Evolutionary conservation across 2,329 filamentous ascomycete species (phyloP), one percentile per base, ranked within the genome.

Genomic region (Arthrobotrys conoides): DNA sequence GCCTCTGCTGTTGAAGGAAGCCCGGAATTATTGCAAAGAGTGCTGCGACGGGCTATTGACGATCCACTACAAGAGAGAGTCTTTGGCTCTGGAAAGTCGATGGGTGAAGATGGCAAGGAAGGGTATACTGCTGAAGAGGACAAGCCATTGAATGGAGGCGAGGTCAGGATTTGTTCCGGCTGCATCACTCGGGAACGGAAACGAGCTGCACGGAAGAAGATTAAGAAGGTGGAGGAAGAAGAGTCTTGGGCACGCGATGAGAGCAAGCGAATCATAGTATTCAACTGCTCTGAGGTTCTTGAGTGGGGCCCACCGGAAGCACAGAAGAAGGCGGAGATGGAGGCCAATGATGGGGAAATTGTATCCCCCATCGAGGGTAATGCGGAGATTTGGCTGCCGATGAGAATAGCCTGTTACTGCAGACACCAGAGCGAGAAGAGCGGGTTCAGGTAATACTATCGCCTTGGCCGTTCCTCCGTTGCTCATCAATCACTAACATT

Each of bases 401-500:
- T 98, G 94, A 91, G 95, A 9, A 97, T 99, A 82, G 93, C 94
- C 24, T 99, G 95, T 84, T 99, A 98, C 85, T 98, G 95, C 85
- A 90, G 95, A 20, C 95, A 99, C 83, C 95, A 98, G 82, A 90
- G 92, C 76, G 96, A 98, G 85, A 98, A 98, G 86, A 87, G 91
- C 81, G 95, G 95, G 0, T 99, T 97, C 85, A 88, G 88, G 85
- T 86, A 82, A 80, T 63, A 36, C 14, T 2, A 6, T 18, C 18
- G 61, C 49, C 55, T 55, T 33, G 38, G 59, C 87, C 30, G 61
- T 65, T 51, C n/a, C 48, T 57, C 33, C 5, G 18, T 49, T 61
- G 36, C 64, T 41, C 3, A 16, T 5, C 14, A n/a, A 2, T 33
- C 6, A 14, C 65, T 84, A 80, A 82, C 77, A 38, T 51, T 18